Evolutionary conservation across 2,329 filamentous ascomycete genomes (phyloP).

Genomic region (Diaporthe sp.): DNA sequence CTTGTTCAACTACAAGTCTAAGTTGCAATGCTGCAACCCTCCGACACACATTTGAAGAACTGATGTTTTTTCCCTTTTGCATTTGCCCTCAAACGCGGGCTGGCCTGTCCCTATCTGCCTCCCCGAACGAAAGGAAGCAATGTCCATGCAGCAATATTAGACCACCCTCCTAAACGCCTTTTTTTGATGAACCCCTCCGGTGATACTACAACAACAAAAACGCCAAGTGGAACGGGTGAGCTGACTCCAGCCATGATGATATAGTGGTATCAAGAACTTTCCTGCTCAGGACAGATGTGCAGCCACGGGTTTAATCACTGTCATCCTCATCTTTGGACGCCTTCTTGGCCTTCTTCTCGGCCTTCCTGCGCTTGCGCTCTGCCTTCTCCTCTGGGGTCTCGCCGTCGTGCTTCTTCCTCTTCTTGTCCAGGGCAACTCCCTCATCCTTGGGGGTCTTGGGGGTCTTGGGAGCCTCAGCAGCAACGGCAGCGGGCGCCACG

Average conservation of each 20-base stretch:
- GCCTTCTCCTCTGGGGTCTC: constrained; percentile 79
- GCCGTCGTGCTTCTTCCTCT: constrained; percentile 85
- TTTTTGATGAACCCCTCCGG: constrained; percentile 35
- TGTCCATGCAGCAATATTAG: constrained; percentile 16
- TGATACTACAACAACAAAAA: constrained; percentile 36
- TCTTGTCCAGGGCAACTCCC: constrained; percentile 80
- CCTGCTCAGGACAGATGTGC: constrained; percentile 18
- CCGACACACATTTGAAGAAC: background rate
- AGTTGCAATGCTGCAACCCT: background rate
- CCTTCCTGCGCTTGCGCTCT: constrained; percentile 51
- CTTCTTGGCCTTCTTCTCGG: constrained; percentile 51
- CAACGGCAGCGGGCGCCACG: constrained; percentile 52
- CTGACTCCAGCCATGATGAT: constrained; percentile 38
- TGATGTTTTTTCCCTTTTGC: background rate
- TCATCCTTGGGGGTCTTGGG: constrained; percentile 56
- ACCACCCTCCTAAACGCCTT: constrained; percentile 35
- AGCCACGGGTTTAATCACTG: constrained; percentile 43
- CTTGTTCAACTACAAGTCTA: constrained; percentile 8
- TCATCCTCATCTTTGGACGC: constrained; percentile 44
- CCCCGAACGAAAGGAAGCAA: constrained; percentile 23
- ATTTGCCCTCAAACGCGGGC: constrained; percentile 14
- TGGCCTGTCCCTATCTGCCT: constrained; percentile 17
- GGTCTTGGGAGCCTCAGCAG: constrained; percentile 48
- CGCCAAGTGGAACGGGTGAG: constrained; percentile 36
- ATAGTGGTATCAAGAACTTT: constrained; percentile 34